A percentile compares a stretch with the other conserved stretches of the same genome.
phyloP scores from a whole-genome alignment of 2,329 filamentous ascomycete species.

The Colletotrichum sp. region DNA sequence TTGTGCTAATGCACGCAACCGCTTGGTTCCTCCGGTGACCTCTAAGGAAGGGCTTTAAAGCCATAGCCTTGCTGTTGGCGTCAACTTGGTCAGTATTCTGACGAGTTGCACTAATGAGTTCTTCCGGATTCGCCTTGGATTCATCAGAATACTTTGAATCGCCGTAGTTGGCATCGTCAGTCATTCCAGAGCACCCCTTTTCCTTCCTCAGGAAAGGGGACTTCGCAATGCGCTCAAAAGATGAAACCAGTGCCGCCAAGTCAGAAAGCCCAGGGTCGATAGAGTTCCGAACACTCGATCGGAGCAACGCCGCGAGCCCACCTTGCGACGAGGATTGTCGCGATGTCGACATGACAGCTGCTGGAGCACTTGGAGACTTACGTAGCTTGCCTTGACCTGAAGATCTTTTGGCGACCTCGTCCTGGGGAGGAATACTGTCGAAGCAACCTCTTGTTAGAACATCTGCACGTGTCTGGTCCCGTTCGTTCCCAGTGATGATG shows the following conservation, averaged over 20 bases:
- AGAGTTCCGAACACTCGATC: conserved; percentile 5
- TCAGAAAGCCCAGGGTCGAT: conserved; percentile 30
- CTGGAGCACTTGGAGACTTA: background rate
- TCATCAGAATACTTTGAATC: background rate
- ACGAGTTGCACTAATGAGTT: no score
- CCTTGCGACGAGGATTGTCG: background rate
- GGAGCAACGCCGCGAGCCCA: background rate
- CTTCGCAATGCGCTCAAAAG: conserved; percentile 30
- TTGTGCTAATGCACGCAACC: conserved; percentile 24
- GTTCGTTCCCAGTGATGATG: background rate
- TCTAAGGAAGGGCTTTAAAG: background rate
- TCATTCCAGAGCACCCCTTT: conserved; percentile 2
- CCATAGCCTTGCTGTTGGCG: background rate
- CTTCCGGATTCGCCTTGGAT: background rate
- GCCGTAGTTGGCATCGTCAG: background rate
- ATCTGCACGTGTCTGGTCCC: background rate
- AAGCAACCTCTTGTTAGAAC: background rate
- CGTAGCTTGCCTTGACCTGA: background rate
- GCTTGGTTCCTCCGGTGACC: conserved; percentile 32
- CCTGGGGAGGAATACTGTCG: background rate
- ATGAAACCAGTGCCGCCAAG: conserved; percentile 31
- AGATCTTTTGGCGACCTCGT: background rate
- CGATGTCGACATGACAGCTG: background rate
- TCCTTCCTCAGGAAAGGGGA: conserved; percentile 25
- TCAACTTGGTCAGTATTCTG: background rate